These are phyloP conservation scores for Talaromyces islandicus DNA, from an alignment of 2,329 filamentous ascomycete genomes.

Conservation along the genomic window DNA sequence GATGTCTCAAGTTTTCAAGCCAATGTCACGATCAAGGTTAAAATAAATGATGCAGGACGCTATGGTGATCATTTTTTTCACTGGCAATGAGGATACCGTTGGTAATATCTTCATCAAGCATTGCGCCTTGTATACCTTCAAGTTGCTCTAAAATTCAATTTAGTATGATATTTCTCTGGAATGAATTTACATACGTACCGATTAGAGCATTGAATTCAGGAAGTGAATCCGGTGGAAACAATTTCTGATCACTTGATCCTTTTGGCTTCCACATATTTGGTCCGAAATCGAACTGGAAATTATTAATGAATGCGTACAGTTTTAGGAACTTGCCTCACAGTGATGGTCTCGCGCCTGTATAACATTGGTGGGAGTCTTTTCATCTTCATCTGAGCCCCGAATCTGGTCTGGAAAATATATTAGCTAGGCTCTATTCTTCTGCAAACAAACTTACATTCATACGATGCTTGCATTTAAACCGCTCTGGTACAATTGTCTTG, in stretches of 20 bases:
- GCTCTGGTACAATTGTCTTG: conserved; percentile 4
- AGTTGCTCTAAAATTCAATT: not conserved
- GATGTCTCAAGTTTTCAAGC: not conserved
- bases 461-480: not conserved
- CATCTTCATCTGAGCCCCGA: not conserved
- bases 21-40: no score
- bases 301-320: not conserved
- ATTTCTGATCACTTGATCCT: not conserved
- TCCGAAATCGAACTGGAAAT: conserved; percentile 2
- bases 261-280: conserved; percentile 5
- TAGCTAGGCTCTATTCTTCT: not conserved
- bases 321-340: not conserved
- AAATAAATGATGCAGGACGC: not conserved
- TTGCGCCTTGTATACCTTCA: not conserved
- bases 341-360: conserved; percentile 2
- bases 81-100: conserved; percentile 1
- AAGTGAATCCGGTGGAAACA: not conserved
- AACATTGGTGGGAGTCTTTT: conserved; percentile 1
- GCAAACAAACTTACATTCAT: not conserved
- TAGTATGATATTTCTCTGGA: not conserved
- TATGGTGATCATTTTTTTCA: not conserved
- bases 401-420: not conserved
- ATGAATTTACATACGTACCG: not conserved
- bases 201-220: not conserved
- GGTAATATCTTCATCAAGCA: not conserved